phyloP scores from a whole-genome alignment of 805 yeast genomes.

The Priceomyces melissophilus region DNA sequence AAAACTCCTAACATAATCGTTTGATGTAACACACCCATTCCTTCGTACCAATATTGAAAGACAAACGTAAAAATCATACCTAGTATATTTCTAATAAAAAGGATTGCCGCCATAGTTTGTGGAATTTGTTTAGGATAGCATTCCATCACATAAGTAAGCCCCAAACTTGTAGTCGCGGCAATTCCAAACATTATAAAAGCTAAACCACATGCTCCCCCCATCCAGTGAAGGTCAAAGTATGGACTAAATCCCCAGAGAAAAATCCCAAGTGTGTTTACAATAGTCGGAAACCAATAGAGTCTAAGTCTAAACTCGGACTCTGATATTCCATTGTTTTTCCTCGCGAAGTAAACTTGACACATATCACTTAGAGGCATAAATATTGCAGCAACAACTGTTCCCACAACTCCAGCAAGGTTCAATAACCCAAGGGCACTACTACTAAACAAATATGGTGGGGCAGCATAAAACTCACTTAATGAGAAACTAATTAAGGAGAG shows the following conservation, averaged over 20 bases:
- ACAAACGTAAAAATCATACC: constrained; percentile 31
- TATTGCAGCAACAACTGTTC: constrained; percentile 39
- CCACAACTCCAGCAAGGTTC: constrained; percentile 42
- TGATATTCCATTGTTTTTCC: constrained; percentile 36
- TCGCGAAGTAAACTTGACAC: constrained; percentile 29
- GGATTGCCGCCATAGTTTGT: constrained; percentile 42
- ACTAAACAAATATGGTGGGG: constrained; percentile 38
- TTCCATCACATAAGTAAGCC: constrained; percentile 44
- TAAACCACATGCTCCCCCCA: constrained; percentile 44
- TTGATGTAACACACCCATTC: constrained; percentile 16
- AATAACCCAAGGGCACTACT: constrained; percentile 40
- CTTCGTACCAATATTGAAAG: constrained; percentile 27
- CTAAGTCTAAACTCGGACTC: constrained; percentile 49
- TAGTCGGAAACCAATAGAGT: constrained; percentile 38
- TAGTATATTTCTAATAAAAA: constrained; percentile 42
- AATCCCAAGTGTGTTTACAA: constrained; percentile 42
- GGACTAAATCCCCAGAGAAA: constrained; percentile 44
- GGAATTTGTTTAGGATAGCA: constrained; percentile 42
- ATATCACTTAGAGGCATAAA: constrained; percentile 40
- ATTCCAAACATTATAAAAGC: constrained; percentile 44
- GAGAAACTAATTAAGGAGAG: constrained; percentile 44
- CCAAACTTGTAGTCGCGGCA: constrained; percentile 43
- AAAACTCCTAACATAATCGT: constrained; percentile 21
- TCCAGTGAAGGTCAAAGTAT: constrained; percentile 31
- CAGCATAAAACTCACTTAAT: constrained; percentile 35